Percentiles rank a stretch among this genome's conserved stretches.
phyloP scores from a whole-genome alignment of 2,329 filamentous ascomycete genomes.

The Stachybotrys chartarum region DNA sequence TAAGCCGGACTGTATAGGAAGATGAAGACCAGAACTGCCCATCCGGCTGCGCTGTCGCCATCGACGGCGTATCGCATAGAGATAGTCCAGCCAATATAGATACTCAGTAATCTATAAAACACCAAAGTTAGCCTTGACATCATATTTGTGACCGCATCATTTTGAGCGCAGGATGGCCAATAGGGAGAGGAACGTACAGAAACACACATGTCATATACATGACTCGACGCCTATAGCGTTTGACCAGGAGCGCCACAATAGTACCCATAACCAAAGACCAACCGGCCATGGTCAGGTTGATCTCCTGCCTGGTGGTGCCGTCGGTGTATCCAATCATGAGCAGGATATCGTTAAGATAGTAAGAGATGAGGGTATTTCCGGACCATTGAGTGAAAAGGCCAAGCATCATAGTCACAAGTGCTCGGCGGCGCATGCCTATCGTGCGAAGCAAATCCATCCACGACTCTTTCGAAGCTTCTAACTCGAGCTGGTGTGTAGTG shows the following conservation, averaged over 20 bases:
- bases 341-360: conserved; percentile 38
- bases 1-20: conserved; percentile 48
- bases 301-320: conserved; percentile 15
- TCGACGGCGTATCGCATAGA: conserved; percentile 29
- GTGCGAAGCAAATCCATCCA: conserved; percentile 47
- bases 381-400: conserved; percentile 49
- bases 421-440: conserved; percentile 40
- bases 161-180: too few relatives aligned
- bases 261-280: conserved; percentile 39
- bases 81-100: conserved; percentile 49
- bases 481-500: neutral
- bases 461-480: conserved; percentile 20
- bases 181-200: neutral
- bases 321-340: conserved; percentile 33
- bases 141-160: too few relatives aligned
- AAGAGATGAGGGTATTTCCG: conserved; percentile 41
- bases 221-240: conserved; percentile 33
- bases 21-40: conserved; percentile 45
- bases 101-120: conserved; percentile 32
- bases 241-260: conserved; percentile 33
- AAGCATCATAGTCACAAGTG: conserved; percentile 39
- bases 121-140: neutral
- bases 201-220: conserved; percentile 34
- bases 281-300: conserved; percentile 40
- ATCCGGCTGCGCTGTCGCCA: conserved; percentile 21